Base-by-base conservation (phyloP, 2,329 filamentous ascomycete species). In the Cryphonectria nitschkei region DNA sequence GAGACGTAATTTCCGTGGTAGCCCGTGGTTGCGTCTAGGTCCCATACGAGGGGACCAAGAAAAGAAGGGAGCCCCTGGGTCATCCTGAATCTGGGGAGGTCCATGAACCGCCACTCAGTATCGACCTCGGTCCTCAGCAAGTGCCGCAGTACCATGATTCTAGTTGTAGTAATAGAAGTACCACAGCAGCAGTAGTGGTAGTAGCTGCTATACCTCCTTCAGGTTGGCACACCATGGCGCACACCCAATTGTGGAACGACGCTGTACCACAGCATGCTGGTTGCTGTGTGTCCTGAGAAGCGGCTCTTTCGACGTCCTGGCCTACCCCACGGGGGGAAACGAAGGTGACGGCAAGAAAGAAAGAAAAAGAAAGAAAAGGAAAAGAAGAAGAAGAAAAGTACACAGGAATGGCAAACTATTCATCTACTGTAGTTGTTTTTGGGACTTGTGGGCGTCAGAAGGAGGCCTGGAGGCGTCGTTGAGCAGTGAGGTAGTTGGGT, bases 1-100 rank as follows among this genome's bases (percentile, higher is more conserved):
- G 61, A 26, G 22, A 41, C 32, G 37, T 64, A 64, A 64, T 64
- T 64, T 64, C 61, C 61, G 61, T 26, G 61, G 19, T n/a, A 11
- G 37, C 9, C 39, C 37, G 56, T 37, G 56, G 29, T 37, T 61
- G 58, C 58, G 58, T 14, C 34, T 26, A 39, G 32, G 32, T n/a
- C 29, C 26, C 54, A 14, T 32, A 56, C 46, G 46, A 50, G 22
- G 7, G 22, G 22, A 7, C 43, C 43, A 3, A 60, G 34, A 29
- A 60, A 16, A 60, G 16, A 26, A 60, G 16, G 11, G 6, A 64
- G 16, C 39, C 61, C 41, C 61, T 64, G 58, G 58, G 39, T 13
- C 32, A 14, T 61, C 58, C 58, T 61, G 16, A 61, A 61, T 37
- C 58, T 61, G 58, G 58, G 32, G 58, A 61, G 56, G 29, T 7